These are phyloP conservation scores for Barnettozyma wickerhamii DNA, from an alignment of 805 yeast genomes.

Conservation along the genomic window DNA sequence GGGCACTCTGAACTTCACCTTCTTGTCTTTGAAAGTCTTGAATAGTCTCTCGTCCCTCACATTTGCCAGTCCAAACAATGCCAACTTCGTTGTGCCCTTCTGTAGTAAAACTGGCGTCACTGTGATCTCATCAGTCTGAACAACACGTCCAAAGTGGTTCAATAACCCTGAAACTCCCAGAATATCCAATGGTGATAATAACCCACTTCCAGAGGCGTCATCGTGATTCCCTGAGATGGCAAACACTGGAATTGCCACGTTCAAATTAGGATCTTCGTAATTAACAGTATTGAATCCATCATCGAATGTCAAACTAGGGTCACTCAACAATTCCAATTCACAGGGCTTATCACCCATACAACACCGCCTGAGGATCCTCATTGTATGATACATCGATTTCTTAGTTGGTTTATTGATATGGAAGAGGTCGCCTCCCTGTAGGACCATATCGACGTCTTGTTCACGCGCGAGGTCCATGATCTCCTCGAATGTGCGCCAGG, in stretches of 20 bases:
- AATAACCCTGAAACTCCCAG: constrained; percentile 76
- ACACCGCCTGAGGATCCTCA: constrained; percentile 59
- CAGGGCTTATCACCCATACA: constrained; percentile 89
- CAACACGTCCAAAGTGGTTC: constrained; percentile 85
- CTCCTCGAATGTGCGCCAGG: constrained; percentile 85
- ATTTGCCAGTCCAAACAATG: constrained; percentile 84
- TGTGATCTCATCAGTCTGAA: constrained; percentile 68
- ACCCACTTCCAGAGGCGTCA: constrained; percentile 85
- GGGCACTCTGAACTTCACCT: constrained; percentile 77
- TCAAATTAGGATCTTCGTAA: constrained; percentile 87
- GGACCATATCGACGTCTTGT: constrained; percentile 77
- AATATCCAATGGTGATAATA: constrained; percentile 82
- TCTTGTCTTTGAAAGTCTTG: constrained; percentile 75
- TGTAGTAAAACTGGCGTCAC: constrained; percentile 75
- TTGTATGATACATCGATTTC: constrained; percentile 79
- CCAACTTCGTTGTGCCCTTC: constrained; percentile 78
- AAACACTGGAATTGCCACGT: constrained; percentile 85
- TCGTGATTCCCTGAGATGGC: constrained; percentile 96
- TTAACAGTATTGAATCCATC: constrained; percentile 70
- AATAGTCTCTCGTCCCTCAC: constrained; percentile 86
- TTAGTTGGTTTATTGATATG: constrained; percentile 87
- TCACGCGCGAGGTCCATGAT: constrained; percentile 66
- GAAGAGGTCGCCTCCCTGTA: constrained; percentile 92
- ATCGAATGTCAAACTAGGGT: constrained; percentile 60
- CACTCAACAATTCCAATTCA: constrained; percentile 77